Evolutionary conservation across 2,329 filamentous ascomycete genomes (phyloP).

Genomic region (Dothistroma septosporum): DNA sequence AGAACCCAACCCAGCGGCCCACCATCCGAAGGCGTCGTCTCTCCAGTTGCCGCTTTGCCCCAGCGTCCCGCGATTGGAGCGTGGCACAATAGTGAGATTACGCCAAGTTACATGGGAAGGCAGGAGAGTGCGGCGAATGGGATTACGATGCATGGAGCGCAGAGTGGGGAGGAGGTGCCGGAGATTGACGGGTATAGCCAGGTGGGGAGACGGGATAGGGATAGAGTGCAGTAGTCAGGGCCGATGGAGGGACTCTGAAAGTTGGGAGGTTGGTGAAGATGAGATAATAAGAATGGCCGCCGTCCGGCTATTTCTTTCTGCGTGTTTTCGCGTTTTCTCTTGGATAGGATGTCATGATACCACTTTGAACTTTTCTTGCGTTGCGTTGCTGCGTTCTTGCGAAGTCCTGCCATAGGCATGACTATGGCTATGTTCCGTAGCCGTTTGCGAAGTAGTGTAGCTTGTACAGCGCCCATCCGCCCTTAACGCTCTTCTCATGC

Average conservation of each 20-base stretch:
- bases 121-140: conserved; percentile 43
- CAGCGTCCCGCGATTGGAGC: conserved; percentile 24
- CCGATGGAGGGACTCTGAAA: too few species aligned
- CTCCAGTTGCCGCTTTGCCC: conserved; percentile 8
- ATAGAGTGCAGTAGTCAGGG: conserved; percentile 8
- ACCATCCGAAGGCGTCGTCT: conserved; percentile 7
- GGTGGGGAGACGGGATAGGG: conserved; percentile 4
- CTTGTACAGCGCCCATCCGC: background rate
- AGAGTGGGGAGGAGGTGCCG: conserved; percentile 12
- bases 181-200: conserved; percentile 12
- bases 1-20: conserved; percentile 1
- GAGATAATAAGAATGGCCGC: too few species aligned
- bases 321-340: background rate
- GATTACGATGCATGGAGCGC: conserved; percentile 45
- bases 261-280: too few species aligned
- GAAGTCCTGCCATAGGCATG: background rate
- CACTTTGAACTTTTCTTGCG: background rate
- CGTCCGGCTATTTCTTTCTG: background rate
- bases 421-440: background rate
- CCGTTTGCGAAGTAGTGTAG: background rate
- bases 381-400: background rate
- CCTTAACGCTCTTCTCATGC: background rate
- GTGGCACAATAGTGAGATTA: conserved; percentile 33
- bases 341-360: conserved; percentile 4
- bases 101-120: conserved; percentile 42